These are phyloP conservation scores for Psilocybe azurescens DNA, from an alignment of 768 basidiomycete species.

Conservation along the genomic window DNA sequence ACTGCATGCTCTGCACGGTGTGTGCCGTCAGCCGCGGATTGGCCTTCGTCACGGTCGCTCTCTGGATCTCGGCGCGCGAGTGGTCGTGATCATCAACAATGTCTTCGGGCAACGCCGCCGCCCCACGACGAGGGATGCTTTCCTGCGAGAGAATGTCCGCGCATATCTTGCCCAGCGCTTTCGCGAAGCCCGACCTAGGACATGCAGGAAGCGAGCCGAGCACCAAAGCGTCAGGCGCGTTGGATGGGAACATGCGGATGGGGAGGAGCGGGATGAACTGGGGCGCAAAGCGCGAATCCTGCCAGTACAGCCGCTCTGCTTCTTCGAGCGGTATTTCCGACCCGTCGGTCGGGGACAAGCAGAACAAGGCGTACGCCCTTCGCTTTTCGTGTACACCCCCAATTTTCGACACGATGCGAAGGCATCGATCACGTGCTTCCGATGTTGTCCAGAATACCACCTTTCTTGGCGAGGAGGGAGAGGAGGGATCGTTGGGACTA, in stretches of 20 bases:
- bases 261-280: slow-evolving; percentile 64
- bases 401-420: slow-evolving; percentile 81
- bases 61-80: slow-evolving; percentile 46
- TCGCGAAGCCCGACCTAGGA: slow-evolving; percentile 43
- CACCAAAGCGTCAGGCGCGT: slow-evolving; percentile 8
- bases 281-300: slow-evolving; percentile 58
- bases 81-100: slow-evolving; percentile 12
- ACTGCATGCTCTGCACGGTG: slow-evolving; percentile 75
- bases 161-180: slow-evolving; percentile 56
- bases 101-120: slow-evolving; percentile 24
- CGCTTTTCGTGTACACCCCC: slow-evolving; percentile 72
- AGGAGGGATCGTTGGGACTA: neutral
- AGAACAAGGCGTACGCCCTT: slow-evolving; percentile 68
- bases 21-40: slow-evolving; percentile 74
- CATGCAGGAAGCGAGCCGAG: neutral
- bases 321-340: slow-evolving; percentile 24
- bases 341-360: slow-evolving; percentile 10
- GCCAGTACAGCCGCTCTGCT: slow-evolving; percentile 61
- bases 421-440: slow-evolving; percentile 75
- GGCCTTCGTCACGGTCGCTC: slow-evolving; percentile 55
- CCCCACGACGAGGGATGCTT: slow-evolving; percentile 39
- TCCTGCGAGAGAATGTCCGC: slow-evolving; percentile 56
- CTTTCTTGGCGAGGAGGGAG: slow-evolving; percentile 2
- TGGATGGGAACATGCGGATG: slow-evolving; percentile 52
- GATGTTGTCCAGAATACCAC: slow-evolving; percentile 82